A percentile compares a stretch with the other conserved stretches of the same genome.
Evolutionary conservation across 2,329 filamentous ascomycete genomes (phyloP).

Genomic region (Hymenoscyphus linearis): DNA sequence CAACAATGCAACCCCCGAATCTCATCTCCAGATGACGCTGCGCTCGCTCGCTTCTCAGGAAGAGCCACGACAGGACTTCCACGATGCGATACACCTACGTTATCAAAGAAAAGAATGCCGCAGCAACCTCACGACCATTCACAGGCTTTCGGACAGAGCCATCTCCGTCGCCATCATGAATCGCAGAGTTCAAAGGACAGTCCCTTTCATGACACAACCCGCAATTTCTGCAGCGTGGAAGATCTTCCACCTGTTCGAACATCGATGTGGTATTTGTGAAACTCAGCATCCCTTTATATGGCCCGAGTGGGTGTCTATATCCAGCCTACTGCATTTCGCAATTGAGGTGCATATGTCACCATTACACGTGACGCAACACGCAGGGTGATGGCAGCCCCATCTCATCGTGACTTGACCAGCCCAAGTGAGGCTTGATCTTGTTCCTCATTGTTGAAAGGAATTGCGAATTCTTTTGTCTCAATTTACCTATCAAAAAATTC

Average conservation of each 20-base stretch:
- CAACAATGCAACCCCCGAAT: background rate
- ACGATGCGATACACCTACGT: background rate
- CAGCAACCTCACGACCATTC: background rate
- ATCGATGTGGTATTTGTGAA: background rate
- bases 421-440: background rate
- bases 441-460: background rate
- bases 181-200: background rate
- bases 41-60: background rate
- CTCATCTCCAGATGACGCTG: background rate
- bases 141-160: background rate
- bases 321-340: conserved; percentile 4
- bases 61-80: background rate
- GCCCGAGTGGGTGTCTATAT: conserved; percentile 1
- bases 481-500: background rate
- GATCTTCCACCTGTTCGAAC: background rate
- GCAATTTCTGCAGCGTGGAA: background rate
- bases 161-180: background rate
- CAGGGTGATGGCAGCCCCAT: background rate
- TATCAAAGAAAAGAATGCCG: background rate
- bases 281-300: conserved; percentile 1
- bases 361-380: conserved; percentile 7
- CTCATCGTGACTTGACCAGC: background rate
- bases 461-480: background rate
- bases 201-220: background rate
- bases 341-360: conserved; percentile 4